These are phyloP conservation scores for Ophiostoma perfectum DNA, from an alignment of 2,329 filamentous ascomycete genomes.

Conservation along the genomic window DNA sequence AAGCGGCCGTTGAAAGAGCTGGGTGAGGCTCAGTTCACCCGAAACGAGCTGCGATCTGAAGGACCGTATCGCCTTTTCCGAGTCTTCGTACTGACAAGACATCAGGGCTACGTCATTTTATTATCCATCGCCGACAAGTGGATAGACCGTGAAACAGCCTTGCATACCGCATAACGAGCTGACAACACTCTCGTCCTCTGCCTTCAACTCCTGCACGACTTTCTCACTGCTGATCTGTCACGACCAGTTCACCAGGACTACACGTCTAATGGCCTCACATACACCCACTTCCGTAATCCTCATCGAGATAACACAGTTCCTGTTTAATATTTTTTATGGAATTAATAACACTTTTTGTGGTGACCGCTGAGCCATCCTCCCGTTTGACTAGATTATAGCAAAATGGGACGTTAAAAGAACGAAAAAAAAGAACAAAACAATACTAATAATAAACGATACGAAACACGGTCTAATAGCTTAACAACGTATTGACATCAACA, in stretches of 20 bases:
- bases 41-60: neutral
- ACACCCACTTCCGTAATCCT: no score
- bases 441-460: neutral
- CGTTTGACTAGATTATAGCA: conserved; percentile 13
- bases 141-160: no score
- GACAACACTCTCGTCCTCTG: no score
- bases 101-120: neutral
- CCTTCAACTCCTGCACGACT: no score
- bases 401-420: neutral
- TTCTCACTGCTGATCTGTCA: no score
- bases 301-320: neutral
- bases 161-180: no score
- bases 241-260: no score
- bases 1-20: no score
- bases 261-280: no score
- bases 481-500: neutral
- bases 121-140: no score
- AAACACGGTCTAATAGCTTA: neutral
- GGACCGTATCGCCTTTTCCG: neutral
- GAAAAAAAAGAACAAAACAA: neutral
- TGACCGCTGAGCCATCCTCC: conserved; percentile 7
- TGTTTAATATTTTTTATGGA: neutral
- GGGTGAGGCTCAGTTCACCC: neutral
- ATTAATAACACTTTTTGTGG: conserved; percentile 6
- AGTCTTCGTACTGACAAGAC: neutral